Conservation (phyloP, 768 basidiomycete species). For the Pleurotus tuoliensis region DNA sequence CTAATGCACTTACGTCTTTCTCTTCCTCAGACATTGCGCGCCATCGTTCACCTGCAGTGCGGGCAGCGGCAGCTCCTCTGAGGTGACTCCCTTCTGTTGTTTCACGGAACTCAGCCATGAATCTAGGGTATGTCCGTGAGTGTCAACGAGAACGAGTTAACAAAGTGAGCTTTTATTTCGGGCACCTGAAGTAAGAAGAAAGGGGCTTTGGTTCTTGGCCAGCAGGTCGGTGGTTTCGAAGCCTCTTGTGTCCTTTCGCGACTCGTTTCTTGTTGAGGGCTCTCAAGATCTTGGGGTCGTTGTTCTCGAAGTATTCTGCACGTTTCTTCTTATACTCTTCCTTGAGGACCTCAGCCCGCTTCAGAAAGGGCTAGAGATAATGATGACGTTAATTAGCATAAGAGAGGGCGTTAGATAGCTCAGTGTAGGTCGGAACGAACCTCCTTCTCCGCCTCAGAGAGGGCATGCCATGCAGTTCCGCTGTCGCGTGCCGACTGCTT, state of each 20-base stretch:
- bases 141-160: neutral
- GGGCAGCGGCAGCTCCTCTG: neutral
- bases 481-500: conserved; percentile 16
- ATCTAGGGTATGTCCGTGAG: conserved; percentile 13
- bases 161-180: neutral
- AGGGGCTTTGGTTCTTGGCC: neutral
- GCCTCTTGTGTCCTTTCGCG: conserved; percentile 18
- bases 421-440: conserved; percentile 15
- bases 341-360: conserved; percentile 15
- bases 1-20: conserved; percentile 21
- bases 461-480: conserved; percentile 22
- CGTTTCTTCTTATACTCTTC: conserved; percentile 16
- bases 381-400: neutral
- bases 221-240: conserved; percentile 7
- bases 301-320: conserved; percentile 23
- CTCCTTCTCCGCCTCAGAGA: conserved; percentile 31
- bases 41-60: conserved; percentile 24
- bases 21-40: conserved; percentile 24
- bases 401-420: neutral
- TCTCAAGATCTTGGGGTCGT: conserved; percentile 16
- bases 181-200: conserved; percentile 21
- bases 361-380: conserved; percentile 15
- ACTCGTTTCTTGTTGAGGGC: conserved; percentile 29
- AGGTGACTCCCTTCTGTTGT: neutral
- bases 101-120: neutral